Base-by-base conservation (phyloP, 2,329 filamentous ascomycete species). In the Metarhizium robertsii region DNA sequence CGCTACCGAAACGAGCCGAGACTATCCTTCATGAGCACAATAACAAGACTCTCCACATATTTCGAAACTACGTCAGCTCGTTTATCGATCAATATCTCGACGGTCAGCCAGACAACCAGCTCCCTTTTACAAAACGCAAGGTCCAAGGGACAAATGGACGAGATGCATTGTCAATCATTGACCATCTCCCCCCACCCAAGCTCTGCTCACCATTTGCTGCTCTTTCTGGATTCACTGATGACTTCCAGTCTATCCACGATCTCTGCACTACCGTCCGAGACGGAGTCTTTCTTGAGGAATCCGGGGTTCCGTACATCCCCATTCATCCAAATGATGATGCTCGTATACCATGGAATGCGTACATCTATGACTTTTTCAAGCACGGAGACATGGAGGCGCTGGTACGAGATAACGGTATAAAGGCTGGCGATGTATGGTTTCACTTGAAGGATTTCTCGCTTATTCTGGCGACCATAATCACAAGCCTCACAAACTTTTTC, bases 311-410 rank as follows among this genome's bases (percentile, higher is more conserved):
- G 0, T 81, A 87, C 64, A 75, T 91, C 4, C 76, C 77, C 5
- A 70, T 89, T 11, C 79, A 79, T 61, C 80, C 81, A 0, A 72
- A 83, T 30, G 80, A 86, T 53, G 73, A 76, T 2, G 52, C 55
- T 59, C 68, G 57, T 8, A 65, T 68, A 13, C 79, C 79, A 0
- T 74, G 84, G 57, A 89, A 89, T 60, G 83, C 84, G 0, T 88
- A 88, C 63, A 70, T 92, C 0, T 83, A 86, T 57, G 86, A 92
- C 67, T 92, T 91, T 69, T 91, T 82, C 75, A 87, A 83, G 67
- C 84, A 92, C 61, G 87, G 87, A 3, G 81, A 86, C 63, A 66
- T 84, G 25, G 65, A 74, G 1, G 78, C 82, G 0, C 71, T 92
- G 2, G 79, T 80, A 13, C 71, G 68, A 0, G 85, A 83, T 34